Base-by-base conservation (phyloP, 306 rosid genomes). In the Prunus dulcis region DNA sequence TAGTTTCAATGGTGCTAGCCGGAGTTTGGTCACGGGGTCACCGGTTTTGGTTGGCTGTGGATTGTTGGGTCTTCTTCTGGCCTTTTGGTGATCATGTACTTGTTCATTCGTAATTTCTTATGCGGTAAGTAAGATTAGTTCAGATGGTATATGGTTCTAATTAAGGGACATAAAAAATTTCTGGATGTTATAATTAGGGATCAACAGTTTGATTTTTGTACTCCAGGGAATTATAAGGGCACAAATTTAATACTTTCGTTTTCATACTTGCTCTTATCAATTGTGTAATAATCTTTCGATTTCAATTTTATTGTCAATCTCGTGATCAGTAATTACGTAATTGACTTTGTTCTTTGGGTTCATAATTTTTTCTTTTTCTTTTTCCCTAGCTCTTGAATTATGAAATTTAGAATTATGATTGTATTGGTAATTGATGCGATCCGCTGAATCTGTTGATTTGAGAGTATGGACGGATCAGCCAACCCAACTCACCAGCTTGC, bases 31-130 rank as follows among this genome's bases (percentile, higher is more conserved):
- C 38, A 18, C 9, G 19, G 73, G 47, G 46, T 25, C 64, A 14
- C 64, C 72, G 0, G 15, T 69, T 45, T 72, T 81, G 63, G 22
- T 81, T 19, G 85, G 43, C 43, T 38, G 43, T 38, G 43, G 78
- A 12, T 66, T 85, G 47, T 55, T 82, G 62, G 55, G 53, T 71
- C 55, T 76, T 49, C 69, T 73, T 25, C 74, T 76, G 57, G 66
- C 75, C 2, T 77, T 76, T 19, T 66, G 78, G 65, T 81, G 76
- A 65, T 65, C 58, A 27, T 1, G n/a, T 2, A 32, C 14, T 22
- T 52, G 57, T 52, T 52, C 20, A 52, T 52, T 52, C 58, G 22
- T 52, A 19, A 28, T 27, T 30, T 63, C 12, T 13, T 63, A 28
- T 27, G 27, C 9, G 77, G 61, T 74, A 74, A 61, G 77, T 63